Evolutionary conservation across 805 yeast species (phyloP).

Genomic region (Teunomyces lycoperdinae): DNA sequence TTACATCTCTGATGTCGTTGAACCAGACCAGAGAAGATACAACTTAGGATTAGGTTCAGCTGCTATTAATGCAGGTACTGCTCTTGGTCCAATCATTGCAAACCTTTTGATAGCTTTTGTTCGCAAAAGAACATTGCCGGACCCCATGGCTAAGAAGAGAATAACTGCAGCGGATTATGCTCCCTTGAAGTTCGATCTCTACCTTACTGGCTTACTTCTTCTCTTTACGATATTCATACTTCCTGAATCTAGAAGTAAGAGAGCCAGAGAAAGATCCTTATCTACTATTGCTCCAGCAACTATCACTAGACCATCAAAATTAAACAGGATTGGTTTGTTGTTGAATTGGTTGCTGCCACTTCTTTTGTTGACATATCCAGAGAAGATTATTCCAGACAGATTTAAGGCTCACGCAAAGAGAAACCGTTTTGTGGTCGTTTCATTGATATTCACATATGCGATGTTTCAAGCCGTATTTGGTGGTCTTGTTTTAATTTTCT

Average conservation of each 20-base stretch:
- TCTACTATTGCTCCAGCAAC: background rate
- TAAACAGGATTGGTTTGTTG: background rate
- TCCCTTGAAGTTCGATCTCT: background rate
- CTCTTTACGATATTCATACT: slow-evolving; percentile 11
- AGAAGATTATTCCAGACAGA: slow-evolving; percentile 5
- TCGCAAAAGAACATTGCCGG: background rate
- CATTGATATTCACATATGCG: background rate
- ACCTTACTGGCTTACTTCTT: slow-evolving; percentile 6
- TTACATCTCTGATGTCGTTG: slow-evolving; percentile 9
- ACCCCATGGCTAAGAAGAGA: background rate
- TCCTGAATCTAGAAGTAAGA: slow-evolving; percentile 17
- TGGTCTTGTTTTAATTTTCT: slow-evolving; percentile 4
- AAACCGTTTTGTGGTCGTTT: background rate
- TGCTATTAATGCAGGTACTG: slow-evolving; percentile 3
- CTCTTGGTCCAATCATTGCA: slow-evolving; percentile 9
- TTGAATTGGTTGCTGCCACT: slow-evolving; percentile 18
- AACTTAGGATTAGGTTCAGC: slow-evolving; percentile 8
- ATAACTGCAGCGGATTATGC: background rate
- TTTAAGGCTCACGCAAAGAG: background rate
- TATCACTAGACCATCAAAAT: background rate
- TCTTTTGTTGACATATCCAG: slow-evolving; percentile 16
- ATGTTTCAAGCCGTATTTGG: background rate
- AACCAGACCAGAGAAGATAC: slow-evolving; percentile 7
- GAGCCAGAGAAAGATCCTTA: slow-evolving; percentile 17
- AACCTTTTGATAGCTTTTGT: slow-evolving; percentile 1